Percentiles rank a stretch among this genome's conserved stretches.
These are phyloP conservation scores for Periconia sp. DNA, from an alignment of 2,329 filamentous ascomycete genomes.

Conservation along the genomic window DNA sequence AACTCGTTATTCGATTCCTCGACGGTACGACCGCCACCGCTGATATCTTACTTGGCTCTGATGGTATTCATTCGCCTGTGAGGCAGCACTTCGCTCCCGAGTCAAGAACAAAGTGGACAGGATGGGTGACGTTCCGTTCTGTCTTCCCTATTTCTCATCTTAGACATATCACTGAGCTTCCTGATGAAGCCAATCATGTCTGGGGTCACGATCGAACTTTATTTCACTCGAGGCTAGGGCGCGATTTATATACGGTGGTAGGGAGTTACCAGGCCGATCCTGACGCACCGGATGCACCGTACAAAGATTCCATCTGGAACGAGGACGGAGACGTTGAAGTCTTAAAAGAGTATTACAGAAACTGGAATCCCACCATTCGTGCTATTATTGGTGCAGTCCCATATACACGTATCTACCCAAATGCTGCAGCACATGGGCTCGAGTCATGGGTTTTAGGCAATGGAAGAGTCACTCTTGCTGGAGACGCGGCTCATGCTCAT, in stretches of 20 bases:
- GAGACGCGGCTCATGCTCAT: constrained; percentile 49
- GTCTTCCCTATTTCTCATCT: constrained; percentile 44
- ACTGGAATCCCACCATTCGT: constrained; percentile 46
- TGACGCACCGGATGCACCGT: constrained; percentile 21
- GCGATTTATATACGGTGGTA: constrained; percentile 39
- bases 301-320: constrained; percentile 33
- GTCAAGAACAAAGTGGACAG: constrained; percentile 44
- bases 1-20: constrained; percentile 34
- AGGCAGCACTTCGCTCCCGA: constrained; percentile 30
- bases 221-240: constrained; percentile 38
- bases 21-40: constrained; percentile 34
- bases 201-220: constrained; percentile 40
- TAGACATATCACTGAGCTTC: constrained; percentile 36
- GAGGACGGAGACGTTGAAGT: constrained; percentile 30
- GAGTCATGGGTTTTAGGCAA: constrained; percentile 36
- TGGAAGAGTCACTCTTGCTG: constrained; percentile 39
- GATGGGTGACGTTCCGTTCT: constrained; percentile 45
- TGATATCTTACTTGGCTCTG: constrained; percentile 44
- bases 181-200: constrained; percentile 46
- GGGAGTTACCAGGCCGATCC: constrained; percentile 32
- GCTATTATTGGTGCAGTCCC: constrained; percentile 41
- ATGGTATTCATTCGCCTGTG: constrained; percentile 47
- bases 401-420: constrained; percentile 42
- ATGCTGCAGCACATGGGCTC: constrained; percentile 31
- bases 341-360: constrained; percentile 34